A percentile compares a stretch with the other conserved stretches of the same genome.
phyloP scores from a whole-genome alignment of 2,329 filamentous ascomycete species.

The Pseudohalonectria lignicola region DNA sequence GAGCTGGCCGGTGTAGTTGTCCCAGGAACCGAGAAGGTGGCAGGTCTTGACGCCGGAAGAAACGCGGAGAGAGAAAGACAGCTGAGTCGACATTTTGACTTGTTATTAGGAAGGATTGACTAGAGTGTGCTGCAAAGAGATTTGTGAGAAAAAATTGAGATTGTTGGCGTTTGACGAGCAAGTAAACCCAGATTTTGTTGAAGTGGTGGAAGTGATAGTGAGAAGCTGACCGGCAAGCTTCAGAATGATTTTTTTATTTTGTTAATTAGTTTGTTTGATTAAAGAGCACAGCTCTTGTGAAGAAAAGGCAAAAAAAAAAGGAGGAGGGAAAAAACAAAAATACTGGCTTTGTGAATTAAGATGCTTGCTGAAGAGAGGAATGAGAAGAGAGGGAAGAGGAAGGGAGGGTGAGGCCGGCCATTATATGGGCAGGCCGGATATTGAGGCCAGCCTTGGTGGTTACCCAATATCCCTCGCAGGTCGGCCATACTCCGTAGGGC shows the following conservation, averaged over 20 bases:
- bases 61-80: conserved; percentile 92
- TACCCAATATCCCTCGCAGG: no score
- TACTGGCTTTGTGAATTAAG: conserved; percentile 41
- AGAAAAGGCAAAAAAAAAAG: conserved; percentile 17
- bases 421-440: conserved; percentile 27
- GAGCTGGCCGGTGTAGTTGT: conserved; percentile 90
- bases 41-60: conserved; percentile 95
- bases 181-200: conserved; percentile 34
- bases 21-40: conserved; percentile 95
- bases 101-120: no score
- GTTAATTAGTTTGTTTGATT: conserved; percentile 11
- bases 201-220: conserved; percentile 1
- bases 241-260: conserved; percentile 18
- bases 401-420: conserved; percentile 22
- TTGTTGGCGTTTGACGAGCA: conserved; percentile 32
- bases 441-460: conserved; percentile 15
- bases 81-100: conserved; percentile 74
- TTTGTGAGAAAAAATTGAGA: conserved; percentile 7
- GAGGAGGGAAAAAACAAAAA: conserved; percentile 38
- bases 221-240: conserved; percentile 3
- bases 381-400: conserved; percentile 27
- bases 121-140: no score
- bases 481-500: no score
- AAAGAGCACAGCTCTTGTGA: conserved; percentile 24
- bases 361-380: conserved; percentile 55